phyloP scores from a whole-genome alignment of 2,329 filamentous ascomycete genomes.

The Cladophialophora carrionii region DNA sequence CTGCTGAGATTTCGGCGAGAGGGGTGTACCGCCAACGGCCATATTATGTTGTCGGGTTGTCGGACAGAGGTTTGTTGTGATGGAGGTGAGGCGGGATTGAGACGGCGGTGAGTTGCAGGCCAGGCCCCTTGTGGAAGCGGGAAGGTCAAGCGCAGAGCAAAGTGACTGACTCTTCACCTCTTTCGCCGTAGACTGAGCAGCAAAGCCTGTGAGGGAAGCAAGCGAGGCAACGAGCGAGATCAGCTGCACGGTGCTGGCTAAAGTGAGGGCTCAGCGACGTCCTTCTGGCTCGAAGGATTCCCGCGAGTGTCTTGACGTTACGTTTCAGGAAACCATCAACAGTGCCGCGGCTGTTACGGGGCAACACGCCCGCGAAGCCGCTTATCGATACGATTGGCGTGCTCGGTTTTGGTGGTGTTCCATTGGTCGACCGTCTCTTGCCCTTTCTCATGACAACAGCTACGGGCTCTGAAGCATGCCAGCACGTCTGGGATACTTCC shows the following conservation, averaged over 20 bases:
- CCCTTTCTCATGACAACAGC: not conserved
- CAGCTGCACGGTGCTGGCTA: not conserved
- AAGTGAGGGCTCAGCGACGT: not conserved
- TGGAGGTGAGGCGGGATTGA: conserved; percentile 5
- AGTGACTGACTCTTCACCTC: not conserved
- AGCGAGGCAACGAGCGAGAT: not conserved
- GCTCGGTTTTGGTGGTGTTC: not conserved
- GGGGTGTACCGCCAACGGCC: conserved; percentile 26
- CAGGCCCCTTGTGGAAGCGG: not conserved
- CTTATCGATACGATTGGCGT: conserved; percentile 4
- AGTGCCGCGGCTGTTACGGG: not conserved
- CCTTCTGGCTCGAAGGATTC: not conserved
- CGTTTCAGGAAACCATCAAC: conserved; percentile 1
- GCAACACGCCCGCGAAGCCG: not conserved
- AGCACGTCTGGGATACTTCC: not conserved
- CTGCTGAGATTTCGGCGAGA: conserved; percentile 36
- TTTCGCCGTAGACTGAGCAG: not conserved
- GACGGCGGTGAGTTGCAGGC: conserved; percentile 5
- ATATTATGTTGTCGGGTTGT: conserved; percentile 1
- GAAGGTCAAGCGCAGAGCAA: conserved; percentile 1
- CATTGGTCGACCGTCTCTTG: not conserved
- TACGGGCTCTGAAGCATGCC: not conserved
- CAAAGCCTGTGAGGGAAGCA: not conserved
- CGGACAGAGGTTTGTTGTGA: conserved; percentile 7
- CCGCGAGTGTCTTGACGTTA: not conserved